These are phyloP conservation scores for Elaphomyces granulatus DNA, from an alignment of 495 filamentous ascomycete genomes.

Conservation along the genomic window DNA sequence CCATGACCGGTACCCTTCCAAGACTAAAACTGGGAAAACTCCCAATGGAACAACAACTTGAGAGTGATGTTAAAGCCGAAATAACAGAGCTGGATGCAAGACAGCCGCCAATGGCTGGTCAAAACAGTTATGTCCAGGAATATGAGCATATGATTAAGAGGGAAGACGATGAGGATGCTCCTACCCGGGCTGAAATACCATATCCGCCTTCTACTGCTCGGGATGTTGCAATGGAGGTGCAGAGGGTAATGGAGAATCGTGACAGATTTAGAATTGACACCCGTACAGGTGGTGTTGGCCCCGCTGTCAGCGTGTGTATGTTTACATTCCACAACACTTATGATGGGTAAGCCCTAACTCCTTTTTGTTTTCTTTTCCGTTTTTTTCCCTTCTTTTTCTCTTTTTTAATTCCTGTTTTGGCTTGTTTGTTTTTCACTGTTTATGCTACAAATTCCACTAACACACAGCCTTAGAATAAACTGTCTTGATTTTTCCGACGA, in stretches of 20 bases:
- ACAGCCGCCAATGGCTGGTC: slow-evolving; percentile 50
- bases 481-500: slow-evolving; percentile 91
- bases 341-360: slow-evolving; percentile 49
- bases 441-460: slow-evolving; percentile 12
- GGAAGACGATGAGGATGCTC: slow-evolving; percentile 75
- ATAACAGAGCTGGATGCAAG: slow-evolving; percentile 64
- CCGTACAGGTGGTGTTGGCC: slow-evolving; percentile 63
- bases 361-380: background rate
- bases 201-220: slow-evolving; percentile 71
- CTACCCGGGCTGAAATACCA: slow-evolving; percentile 61
- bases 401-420: no score
- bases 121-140: slow-evolving; percentile 53
- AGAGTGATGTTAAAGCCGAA: slow-evolving; percentile 68
- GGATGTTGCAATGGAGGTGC: slow-evolving; percentile 86
- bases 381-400: no score
- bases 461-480: slow-evolving; percentile 45
- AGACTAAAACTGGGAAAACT: slow-evolving; percentile 63
- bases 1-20: slow-evolving; percentile 35
- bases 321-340: slow-evolving; percentile 95
- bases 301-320: slow-evolving; percentile 78
- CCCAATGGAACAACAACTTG: slow-evolving; percentile 62
- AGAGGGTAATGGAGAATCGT: slow-evolving; percentile 84
- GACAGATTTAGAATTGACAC: slow-evolving; percentile 76
- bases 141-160: slow-evolving; percentile 81
- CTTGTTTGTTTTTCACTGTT: no score